phyloP scores from a whole-genome alignment of 352 stramenopile species.

The Pythium biforme region DNA sequence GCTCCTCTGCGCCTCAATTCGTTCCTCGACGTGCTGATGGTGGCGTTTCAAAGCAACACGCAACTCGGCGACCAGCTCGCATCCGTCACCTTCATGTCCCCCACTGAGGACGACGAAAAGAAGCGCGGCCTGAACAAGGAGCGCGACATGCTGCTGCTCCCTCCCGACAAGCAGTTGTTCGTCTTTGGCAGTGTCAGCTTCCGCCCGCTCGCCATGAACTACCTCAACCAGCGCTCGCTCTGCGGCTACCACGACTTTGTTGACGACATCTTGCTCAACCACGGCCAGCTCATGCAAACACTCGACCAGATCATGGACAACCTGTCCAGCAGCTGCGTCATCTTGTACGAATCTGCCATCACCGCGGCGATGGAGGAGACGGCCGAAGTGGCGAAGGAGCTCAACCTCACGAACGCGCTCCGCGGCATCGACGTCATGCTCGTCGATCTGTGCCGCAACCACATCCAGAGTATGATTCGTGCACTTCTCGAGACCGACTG shows the following conservation, averaged over 20 bases:
- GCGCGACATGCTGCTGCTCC: constrained; percentile 35
- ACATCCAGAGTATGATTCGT: constrained; percentile 54
- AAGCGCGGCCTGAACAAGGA: constrained; percentile 25
- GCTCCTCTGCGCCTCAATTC: constrained; percentile 33
- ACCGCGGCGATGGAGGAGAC: constrained; percentile 33
- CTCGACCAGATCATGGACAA: constrained; percentile 50
- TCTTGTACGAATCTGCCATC: constrained; percentile 52
- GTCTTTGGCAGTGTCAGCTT: constrained; percentile 33
- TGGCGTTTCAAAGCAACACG: constrained; percentile 37
- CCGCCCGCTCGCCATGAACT: constrained; percentile 36
- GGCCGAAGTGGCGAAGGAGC: constrained; percentile 27
- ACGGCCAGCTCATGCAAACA: constrained; percentile 35
- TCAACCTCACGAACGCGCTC: constrained; percentile 35
- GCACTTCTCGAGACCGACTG: constrained; percentile 51
- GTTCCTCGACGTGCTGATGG: constrained; percentile 46
- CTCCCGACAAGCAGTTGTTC: constrained; percentile 33
- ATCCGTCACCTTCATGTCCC: constrained; percentile 46
- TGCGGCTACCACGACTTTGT: constrained; percentile 60
- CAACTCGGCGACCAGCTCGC: constrained; percentile 45
- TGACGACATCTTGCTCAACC: constrained; percentile 52
- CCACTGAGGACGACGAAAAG: constrained; percentile 47
- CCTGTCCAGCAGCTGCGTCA: constrained; percentile 41
- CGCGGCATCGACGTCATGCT: constrained; percentile 48
- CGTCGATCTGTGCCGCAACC: constrained; percentile 52
- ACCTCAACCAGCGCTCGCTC: constrained; percentile 36